Percentiles rank a stretch among this genome's conserved stretches.
Conservation (phyloP, 139 green algal species). For the Edaphochlamys debaryana region DNA sequence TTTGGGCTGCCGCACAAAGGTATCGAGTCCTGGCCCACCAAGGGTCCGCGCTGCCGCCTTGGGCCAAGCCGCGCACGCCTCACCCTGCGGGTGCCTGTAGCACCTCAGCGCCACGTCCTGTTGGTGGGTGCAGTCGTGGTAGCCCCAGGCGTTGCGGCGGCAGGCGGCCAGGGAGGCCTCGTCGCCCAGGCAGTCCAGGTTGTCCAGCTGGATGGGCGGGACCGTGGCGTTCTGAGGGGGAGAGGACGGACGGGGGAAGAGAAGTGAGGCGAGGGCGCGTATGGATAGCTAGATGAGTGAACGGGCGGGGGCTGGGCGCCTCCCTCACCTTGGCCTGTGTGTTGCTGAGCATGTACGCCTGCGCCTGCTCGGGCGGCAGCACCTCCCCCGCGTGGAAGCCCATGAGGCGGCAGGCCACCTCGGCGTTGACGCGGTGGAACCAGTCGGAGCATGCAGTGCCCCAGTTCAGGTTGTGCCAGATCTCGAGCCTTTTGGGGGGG, state of each 20-base stretch:
- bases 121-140: conserved; percentile 35
- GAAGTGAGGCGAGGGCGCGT: no score
- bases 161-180: conserved; percentile 10
- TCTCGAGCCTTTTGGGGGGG: background rate
- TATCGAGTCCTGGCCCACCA: no score
- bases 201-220: conserved; percentile 27
- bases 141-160: conserved; percentile 42
- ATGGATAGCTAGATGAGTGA: no score
- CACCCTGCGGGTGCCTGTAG: conserved; percentile 7
- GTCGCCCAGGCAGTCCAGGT: conserved; percentile 32
- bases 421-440: conserved; percentile 33
- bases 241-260: no score
- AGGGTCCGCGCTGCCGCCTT: no score
- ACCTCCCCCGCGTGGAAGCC: conserved; percentile 20
- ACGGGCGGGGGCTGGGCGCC: no score
- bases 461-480: conserved; percentile 49
- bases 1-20: no score
- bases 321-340: no score
- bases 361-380: background rate
- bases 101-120: conserved; percentile 32
- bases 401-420: conserved; percentile 18
- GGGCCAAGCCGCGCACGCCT: background rate
- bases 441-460: conserved; percentile 37
- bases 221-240: background rate
- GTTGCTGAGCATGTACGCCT: background rate